phyloP scores from a whole-genome alignment of 768 basidiomycete species.

The Suillus plorans region DNA sequence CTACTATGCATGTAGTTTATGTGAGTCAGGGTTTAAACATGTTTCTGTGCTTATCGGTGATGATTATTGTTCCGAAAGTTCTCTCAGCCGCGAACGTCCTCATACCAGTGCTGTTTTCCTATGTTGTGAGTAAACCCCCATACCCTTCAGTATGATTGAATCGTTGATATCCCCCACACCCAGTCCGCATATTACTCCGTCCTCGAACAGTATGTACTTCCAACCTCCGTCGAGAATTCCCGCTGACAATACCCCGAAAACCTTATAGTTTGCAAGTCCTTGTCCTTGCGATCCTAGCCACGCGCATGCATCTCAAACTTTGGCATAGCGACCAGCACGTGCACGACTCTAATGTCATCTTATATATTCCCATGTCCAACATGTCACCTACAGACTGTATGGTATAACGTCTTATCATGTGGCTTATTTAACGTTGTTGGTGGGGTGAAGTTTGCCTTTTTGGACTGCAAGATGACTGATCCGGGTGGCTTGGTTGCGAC shows the following conservation, averaged over 20 bases:
- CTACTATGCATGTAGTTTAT: not conserved
- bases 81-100: not conserved
- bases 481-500: too few relatives aligned
- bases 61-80: not conserved
- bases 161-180: not conserved
- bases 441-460: not conserved
- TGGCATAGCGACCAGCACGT: not conserved
- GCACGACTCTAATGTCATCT: not conserved
- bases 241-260: not conserved
- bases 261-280: not conserved
- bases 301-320: not conserved
- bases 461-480: not conserved
- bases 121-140: not conserved
- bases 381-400: not conserved
- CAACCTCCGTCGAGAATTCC: not conserved
- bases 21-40: not conserved
- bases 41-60: not conserved
- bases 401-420: not conserved
- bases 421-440: not conserved
- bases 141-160: not conserved
- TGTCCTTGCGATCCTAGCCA: not conserved
- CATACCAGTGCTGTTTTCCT: not conserved
- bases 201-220: not conserved
- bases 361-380: not conserved
- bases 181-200: not conserved